Conservation (phyloP, 2,329 filamentous ascomycete genomes). For the Rutstroemia sp. region DNA sequence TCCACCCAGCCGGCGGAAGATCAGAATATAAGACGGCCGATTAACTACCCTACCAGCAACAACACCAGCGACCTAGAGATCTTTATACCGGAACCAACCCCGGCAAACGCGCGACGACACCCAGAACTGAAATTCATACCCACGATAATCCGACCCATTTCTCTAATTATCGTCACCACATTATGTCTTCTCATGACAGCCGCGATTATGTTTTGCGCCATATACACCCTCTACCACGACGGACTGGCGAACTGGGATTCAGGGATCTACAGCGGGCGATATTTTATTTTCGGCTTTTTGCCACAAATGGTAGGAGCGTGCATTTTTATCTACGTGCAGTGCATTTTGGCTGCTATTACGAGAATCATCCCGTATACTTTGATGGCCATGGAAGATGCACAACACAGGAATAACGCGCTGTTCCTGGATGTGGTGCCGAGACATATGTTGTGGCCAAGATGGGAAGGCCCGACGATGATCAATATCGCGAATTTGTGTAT, state of each 20-base stretch:
- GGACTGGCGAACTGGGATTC: conserved; percentile 63
- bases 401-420: conserved; percentile 54
- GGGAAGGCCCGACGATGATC: conserved; percentile 60
- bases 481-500: conserved; percentile 59
- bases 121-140: conserved; percentile 63
- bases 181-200: conserved; percentile 63
- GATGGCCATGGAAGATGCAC: conserved; percentile 59
- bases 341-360: conserved; percentile 65
- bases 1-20: conserved; percentile 9
- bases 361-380: conserved; percentile 70
- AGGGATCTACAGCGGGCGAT: conserved; percentile 61
- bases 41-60: neutral
- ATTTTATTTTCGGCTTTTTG: conserved; percentile 81
- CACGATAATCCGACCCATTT: conserved; percentile 57
- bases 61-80: conserved; percentile 29
- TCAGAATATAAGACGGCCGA: neutral
- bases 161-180: conserved; percentile 52
- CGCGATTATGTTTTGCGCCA: conserved; percentile 63
- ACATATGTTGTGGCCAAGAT: conserved; percentile 61
- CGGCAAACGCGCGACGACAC: conserved; percentile 35
- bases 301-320: conserved; percentile 69
- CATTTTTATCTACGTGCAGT: conserved; percentile 70
- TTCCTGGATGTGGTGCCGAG: conserved; percentile 54
- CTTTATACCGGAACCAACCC: conserved; percentile 40
- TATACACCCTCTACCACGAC: conserved; percentile 54